Evolutionary conservation across 2,329 filamentous ascomycete species (phyloP).

Genomic region (Colletotrichum coccodes): DNA sequence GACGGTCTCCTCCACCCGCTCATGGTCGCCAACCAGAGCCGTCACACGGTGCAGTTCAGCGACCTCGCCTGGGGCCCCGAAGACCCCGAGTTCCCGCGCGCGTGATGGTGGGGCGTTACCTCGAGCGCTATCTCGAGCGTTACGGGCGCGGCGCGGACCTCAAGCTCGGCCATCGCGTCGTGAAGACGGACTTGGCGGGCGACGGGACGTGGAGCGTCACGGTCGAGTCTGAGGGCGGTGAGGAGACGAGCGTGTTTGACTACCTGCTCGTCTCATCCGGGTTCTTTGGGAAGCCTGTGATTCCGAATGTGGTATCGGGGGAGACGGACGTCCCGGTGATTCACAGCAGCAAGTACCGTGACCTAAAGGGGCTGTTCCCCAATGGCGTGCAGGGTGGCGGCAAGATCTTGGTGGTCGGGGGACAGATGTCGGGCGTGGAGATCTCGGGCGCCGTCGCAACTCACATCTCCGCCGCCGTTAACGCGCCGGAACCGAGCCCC

Average conservation of each 20-base stretch:
- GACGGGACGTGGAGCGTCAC: conserved; percentile 53
- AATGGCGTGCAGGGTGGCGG: conserved; percentile 50
- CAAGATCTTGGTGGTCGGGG: conserved; percentile 80
- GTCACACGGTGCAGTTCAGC: conserved; percentile 78
- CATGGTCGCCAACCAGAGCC: conserved; percentile 80
- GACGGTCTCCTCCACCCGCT: conserved; percentile 69
- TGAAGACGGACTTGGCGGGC: conserved; percentile 47
- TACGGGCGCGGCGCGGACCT: conserved; percentile 60
- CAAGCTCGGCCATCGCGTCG: conserved; percentile 60
- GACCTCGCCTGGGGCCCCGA: conserved; percentile 76
- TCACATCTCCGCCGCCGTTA: conserved; percentile 72
- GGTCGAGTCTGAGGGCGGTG: conserved; percentile 41
- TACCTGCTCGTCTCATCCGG: conserved; percentile 79
- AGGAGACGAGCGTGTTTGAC: conserved; percentile 69
- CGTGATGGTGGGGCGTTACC: conserved; percentile 81
- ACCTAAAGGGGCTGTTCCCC: conserved; percentile 59
- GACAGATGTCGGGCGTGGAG: conserved; percentile 86
- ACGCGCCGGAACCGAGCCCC: conserved; percentile 58
- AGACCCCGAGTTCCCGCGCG: conserved; percentile 75
- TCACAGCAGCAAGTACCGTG: conserved; percentile 76
- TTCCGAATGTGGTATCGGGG: conserved; percentile 56
- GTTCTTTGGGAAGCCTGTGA: conserved; percentile 74
- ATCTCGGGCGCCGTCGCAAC: conserved; percentile 77
- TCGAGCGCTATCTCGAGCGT: conserved; percentile 69
- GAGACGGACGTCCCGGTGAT: conserved; percentile 59